Conservation (phyloP, 2,329 filamentous ascomycete genomes). For the Monosporascus cannonballus region DNA sequence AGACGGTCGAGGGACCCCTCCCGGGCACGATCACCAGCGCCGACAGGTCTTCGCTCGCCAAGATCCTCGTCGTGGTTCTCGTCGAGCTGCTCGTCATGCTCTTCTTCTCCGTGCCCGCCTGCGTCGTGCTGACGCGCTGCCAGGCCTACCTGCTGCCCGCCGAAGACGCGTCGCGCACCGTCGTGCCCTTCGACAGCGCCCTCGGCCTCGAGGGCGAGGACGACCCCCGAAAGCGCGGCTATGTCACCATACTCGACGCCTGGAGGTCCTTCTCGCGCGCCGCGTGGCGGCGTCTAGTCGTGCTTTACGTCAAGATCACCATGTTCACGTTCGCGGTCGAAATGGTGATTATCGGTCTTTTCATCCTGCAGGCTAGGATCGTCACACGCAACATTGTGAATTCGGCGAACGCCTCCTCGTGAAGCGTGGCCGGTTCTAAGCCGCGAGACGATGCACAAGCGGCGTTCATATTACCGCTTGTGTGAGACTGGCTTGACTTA, state of each 20-base stretch:
- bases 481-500: too few species aligned
- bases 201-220: slow-evolving; percentile 60
- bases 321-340: slow-evolving; percentile 43
- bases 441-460: too few species aligned
- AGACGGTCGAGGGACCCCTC: slow-evolving; percentile 21
- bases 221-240: slow-evolving; percentile 53
- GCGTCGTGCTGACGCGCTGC: slow-evolving; percentile 68
- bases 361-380: too few species aligned
- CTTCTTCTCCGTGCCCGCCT: slow-evolving; percentile 64
- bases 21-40: slow-evolving; percentile 16
- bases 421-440: too few species aligned
- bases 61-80: slow-evolving; percentile 34
- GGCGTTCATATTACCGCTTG: too few species aligned
- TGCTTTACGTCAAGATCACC: slow-evolving; percentile 65
- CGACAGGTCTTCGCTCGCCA: slow-evolving; percentile 21
- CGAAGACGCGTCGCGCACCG: slow-evolving; percentile 58
- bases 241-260: slow-evolving; percentile 63
- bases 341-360: too few species aligned
- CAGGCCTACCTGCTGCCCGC: slow-evolving; percentile 77
- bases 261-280: slow-evolving; percentile 67
- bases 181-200: slow-evolving; percentile 79
- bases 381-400: too few species aligned
- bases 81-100: slow-evolving; percentile 44
- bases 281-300: slow-evolving; percentile 63
- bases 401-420: too few species aligned